Base-by-base conservation (phyloP, 768 basidiomycete genomes). In the Suillus clintonianus region DNA sequence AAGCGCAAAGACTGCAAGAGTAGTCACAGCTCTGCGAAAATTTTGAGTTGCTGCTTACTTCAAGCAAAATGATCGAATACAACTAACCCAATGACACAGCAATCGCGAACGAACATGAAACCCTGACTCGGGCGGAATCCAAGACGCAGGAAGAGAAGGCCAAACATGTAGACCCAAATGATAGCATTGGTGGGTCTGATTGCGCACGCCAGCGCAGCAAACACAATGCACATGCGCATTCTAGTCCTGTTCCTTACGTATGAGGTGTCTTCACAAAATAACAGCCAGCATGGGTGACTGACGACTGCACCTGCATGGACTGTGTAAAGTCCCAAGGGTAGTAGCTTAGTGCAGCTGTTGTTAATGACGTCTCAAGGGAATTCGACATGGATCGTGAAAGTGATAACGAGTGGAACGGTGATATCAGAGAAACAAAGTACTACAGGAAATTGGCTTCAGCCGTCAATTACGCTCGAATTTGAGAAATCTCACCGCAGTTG, bases 361-460 rank as follows among this genome's bases (percentile, higher is more conserved):
- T 91, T 48, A 99, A 77, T 0, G 93, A 88, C 0, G 95, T 95
- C 72, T 99, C 97, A 32, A 96, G 78, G 14, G 95, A 96, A 72
- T 98, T 99, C 36, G 94, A 96, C 59, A 99, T 79, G 1, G 95
- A 92, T 41, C 97, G 85, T 4, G 95, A 91, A 30, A 97, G 80
- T 1, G 92, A 85, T 59, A 96, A 81, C 0, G 85, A 86, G 76
- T 99, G 86, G 79, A 98, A 99, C 71, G 97, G 86, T 5, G 93
- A 96, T 1, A 89, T 86, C 58, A 97, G 71, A 32, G 94, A 93
- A 42, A 99, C 73, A 64, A 95, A 82, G 42, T 89, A 76, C 95
- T 98, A 66, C 47, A 19, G 51, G 62, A 65, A 30, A 62, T 32
- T 32, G 22, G 36, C 17, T 27, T 22, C 17, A 34, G 37, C 41